Evolutionary conservation across 75 land plant species (phyloP), one percentile per base, ranked within the genome.

Genomic region (Selaginella tamariscina): DNA sequence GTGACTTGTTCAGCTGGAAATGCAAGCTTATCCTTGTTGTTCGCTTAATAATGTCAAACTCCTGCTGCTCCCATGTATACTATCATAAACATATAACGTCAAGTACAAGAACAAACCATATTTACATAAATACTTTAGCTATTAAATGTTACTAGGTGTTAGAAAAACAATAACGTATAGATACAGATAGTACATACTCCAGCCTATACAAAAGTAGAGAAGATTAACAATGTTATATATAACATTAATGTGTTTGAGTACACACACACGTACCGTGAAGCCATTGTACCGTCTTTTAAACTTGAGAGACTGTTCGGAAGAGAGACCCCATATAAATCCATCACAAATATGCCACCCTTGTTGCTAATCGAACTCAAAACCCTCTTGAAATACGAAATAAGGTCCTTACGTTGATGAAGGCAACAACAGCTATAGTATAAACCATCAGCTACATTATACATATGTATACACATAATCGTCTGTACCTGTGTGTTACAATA

Each of bases 351-450:
- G 1, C 96, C 91, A 56, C 96, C 96, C 39, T 77, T 81, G 20
- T 66, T 78, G 23, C 82, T 82, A 29, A 87, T 70, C 5, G 71
- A 55, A 44, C 54, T 65, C 54, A 60, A 71, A 20, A 72, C 86
- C 72, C 83, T 75, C 71, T 78, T 84, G 65, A 90, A 87, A 72
- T 90, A 90, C 33, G 55, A 30, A 24, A 90, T 74, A 54, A 90
- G 73, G 0, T 90, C 91, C 9, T 31, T 64, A 23, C 88, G 85
- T 32, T 33, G 74, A 23, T 87, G 88, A 32, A 90, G 82, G 75
- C 96, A 90, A 55, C 96, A 90, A 54, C 91, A 90, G 69, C 96
- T 90, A 60, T n/a, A n/a, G n/a, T n/a, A n/a, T n/a, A n/a, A n/a
- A n/a, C n/a, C n/a, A n/a, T n/a, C n/a, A n/a, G n/a, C n/a, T n/a